Evolutionary conservation across 306 rosid species (phyloP).

Genomic region (Notholithocarpus densiflorus): DNA sequence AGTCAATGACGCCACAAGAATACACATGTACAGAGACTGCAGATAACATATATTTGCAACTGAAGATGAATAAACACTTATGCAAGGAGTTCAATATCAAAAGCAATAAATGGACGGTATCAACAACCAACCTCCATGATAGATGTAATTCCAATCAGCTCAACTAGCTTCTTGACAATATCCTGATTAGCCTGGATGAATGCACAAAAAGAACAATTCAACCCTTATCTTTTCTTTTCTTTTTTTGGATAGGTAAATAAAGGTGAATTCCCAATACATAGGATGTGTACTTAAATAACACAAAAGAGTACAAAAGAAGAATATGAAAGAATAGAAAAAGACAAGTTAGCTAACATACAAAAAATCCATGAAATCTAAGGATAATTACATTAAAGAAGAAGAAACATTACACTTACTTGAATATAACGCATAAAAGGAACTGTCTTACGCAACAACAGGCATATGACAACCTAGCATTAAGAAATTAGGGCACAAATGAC

Average conservation of each 20-base stretch:
- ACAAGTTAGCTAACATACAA: too few species aligned
- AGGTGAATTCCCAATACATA: too few species aligned
- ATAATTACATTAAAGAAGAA: neutral
- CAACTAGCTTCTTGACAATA: constrained; percentile 83
- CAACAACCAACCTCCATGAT: constrained; percentile 89
- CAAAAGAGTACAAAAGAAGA: too few species aligned
- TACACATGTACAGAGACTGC: constrained; percentile 17
- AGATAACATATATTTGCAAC: neutral
- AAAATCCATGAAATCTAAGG: neutral
- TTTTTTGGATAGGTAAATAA: neutral
- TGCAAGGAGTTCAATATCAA: constrained; percentile 11
- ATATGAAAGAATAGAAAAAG: neutral
- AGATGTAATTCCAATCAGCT: constrained; percentile 96
- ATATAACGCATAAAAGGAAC: constrained; percentile 82
- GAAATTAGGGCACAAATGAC: constrained; percentile 23
- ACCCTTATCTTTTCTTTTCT: neutral
- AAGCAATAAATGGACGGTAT: constrained; percentile 21
- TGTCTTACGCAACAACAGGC: constrained; percentile 94
- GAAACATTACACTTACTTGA: constrained; percentile 61
- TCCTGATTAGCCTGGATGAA: constrained; percentile 73
- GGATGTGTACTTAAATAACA: too few species aligned
- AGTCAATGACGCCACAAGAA: neutral
- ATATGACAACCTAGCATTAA: constrained; percentile 83
- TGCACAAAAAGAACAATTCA: constrained; percentile 20
- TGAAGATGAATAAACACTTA: neutral